These are phyloP conservation scores for Pythium insidiosum DNA, from an alignment of 352 stramenopile species.

Conservation along the genomic window DNA sequence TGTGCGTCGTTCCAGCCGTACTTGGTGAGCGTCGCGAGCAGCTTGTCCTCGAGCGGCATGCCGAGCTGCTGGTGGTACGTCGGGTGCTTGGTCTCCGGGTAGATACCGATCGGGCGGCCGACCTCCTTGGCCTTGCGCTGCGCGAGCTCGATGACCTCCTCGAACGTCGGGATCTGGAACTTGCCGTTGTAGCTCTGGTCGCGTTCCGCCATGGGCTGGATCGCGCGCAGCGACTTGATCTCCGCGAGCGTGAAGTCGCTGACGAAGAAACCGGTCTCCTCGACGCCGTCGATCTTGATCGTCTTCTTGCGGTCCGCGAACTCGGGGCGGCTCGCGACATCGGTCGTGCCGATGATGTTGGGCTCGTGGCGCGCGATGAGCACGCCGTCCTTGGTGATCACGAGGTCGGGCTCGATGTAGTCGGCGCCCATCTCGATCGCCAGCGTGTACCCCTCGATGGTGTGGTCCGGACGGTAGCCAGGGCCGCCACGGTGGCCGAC, in stretches of 20 bases:
- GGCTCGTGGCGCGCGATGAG: slow-evolving; percentile 11
- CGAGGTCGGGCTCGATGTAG: slow-evolving; percentile 89
- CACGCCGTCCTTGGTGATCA: slow-evolving; percentile 20
- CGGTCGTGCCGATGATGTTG: slow-evolving; percentile 34
- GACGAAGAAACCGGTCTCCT: slow-evolving; percentile 62
- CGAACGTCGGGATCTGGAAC: slow-evolving; percentile 83
- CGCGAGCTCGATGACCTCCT: slow-evolving; percentile 75
- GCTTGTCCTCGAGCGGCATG: slow-evolving; percentile 45
- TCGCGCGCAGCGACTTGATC: slow-evolving; percentile 78
- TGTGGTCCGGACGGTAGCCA: slow-evolving; percentile 87
- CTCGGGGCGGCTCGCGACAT: slow-evolving; percentile 67
- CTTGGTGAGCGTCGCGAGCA: slow-evolving; percentile 58
- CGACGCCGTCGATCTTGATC: slow-evolving; percentile 46
- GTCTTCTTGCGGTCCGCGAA: slow-evolving; percentile 36
- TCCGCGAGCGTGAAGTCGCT: slow-evolving; percentile 89
- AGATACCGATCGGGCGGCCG: slow-evolving; percentile 67
- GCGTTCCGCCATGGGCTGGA: slow-evolving; percentile 69
- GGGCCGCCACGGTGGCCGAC: slow-evolving; percentile 81
- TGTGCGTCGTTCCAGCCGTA: slow-evolving; percentile 58
- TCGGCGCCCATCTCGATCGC: slow-evolving; percentile 86
- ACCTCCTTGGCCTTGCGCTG: slow-evolving; percentile 30
- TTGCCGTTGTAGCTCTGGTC: slow-evolving; percentile 72
- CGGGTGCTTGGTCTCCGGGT: slow-evolving; percentile 84
- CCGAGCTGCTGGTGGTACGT: slow-evolving; percentile 43
- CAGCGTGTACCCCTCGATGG: slow-evolving; percentile 81